Percentiles rank a stretch among this genome's conserved stretches.
Conservation (phyloP, 768 basidiomycete genomes). For the Rhizopogon vesiculosus region DNA sequence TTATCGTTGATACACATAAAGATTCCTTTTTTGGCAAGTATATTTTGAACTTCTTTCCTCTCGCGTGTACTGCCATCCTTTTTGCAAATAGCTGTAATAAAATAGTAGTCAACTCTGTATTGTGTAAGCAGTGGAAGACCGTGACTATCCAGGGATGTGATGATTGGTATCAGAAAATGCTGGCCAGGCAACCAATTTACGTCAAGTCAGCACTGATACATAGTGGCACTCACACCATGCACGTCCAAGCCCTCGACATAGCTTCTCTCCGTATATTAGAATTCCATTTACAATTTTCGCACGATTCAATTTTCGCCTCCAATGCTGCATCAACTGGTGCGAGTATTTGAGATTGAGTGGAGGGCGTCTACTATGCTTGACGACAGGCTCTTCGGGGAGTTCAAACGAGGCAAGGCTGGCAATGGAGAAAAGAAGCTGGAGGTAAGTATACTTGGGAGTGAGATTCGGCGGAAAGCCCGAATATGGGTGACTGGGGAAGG, state of each 20-base stretch:
- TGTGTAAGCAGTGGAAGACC: constrained; percentile 41
- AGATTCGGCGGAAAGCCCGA: constrained; percentile 10
- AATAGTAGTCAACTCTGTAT: constrained; percentile 62
- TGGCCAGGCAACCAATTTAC: constrained; percentile 24
- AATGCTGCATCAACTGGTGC: constrained; percentile 42
- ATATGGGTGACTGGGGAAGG: constrained; percentile 42
- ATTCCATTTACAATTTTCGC: constrained; percentile 72
- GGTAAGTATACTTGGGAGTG: too few species aligned
- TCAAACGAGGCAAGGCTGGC: too few species aligned
- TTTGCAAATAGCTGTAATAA: too few species aligned
- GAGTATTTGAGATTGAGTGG: background rate
- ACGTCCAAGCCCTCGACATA: constrained; percentile 62
- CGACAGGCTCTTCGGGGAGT: too few species aligned
- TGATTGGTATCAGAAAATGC: constrained; percentile 82
- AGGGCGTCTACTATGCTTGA: too few species aligned
- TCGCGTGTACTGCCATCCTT: too few species aligned
- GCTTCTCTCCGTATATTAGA: constrained; percentile 74
- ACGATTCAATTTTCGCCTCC: constrained; percentile 41
- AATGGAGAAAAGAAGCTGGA: too few species aligned
- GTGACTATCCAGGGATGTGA: constrained; percentile 64
- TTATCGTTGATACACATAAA: too few species aligned
- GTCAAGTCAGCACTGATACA: background rate
- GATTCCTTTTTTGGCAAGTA: too few species aligned
- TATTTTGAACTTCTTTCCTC: too few species aligned
- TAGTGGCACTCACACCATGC: constrained; percentile 54